Evolutionary conservation across 345 rosid genomes (phyloP).

Genomic region (Salix purpurea): DNA sequence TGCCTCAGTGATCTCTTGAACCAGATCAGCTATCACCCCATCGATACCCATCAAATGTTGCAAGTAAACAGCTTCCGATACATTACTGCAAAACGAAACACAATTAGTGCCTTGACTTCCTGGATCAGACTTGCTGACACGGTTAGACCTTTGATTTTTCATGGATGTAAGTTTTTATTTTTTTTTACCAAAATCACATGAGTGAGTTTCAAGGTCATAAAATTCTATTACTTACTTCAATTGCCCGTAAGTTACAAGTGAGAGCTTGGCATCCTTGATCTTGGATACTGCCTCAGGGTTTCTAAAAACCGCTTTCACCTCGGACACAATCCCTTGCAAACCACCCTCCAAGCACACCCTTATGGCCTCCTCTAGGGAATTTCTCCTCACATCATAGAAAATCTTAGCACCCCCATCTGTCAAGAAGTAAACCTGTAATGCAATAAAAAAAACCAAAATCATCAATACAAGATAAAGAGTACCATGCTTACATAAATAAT

Average conservation of each 20-base stretch:
- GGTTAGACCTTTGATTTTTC: not conserved
- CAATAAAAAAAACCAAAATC: not conserved
- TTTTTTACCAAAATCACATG: not conserved
- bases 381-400: slow-evolving; percentile 65
- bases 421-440: slow-evolving; percentile 69
- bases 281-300: slow-evolving; percentile 66
- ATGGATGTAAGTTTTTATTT: not conserved
- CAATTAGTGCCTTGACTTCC: not conserved
- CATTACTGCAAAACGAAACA: slow-evolving; percentile 44
- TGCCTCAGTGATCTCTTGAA: slow-evolving; percentile 65
- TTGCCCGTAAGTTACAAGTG: slow-evolving; percentile 78
- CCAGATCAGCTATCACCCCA: slow-evolving; percentile 85
- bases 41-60: slow-evolving; percentile 89
- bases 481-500: not conserved
- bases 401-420: slow-evolving; percentile 60
- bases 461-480: not conserved
- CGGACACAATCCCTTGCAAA: slow-evolving; percentile 77
- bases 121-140: too few species aligned
- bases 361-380: slow-evolving; percentile 81
- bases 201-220: not conserved
- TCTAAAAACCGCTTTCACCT: slow-evolving; percentile 69
- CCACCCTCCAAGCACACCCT: slow-evolving; percentile 72
- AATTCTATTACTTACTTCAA: slow-evolving; percentile 45
- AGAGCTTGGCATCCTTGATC: slow-evolving; percentile 80
- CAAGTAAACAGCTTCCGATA: slow-evolving; percentile 79